Base-by-base conservation (phyloP, 371 early-diverging fungal genomes). In the Nosema granulosis region DNA sequence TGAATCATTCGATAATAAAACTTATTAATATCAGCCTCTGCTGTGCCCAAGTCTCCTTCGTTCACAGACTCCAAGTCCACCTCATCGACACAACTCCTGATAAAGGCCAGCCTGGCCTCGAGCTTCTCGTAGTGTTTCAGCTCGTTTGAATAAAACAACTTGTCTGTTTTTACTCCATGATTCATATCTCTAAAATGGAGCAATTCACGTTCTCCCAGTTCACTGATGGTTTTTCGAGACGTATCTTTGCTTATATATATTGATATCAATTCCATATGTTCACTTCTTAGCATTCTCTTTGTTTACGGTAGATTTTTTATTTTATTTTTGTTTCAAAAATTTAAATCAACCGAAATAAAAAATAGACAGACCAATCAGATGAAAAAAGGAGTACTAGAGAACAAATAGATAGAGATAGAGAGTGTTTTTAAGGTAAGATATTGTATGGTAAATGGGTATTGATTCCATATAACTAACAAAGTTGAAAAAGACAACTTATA, bases 171-270 rank as follows among this genome's bases (percentile, higher is more conserved):
- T 28, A 74, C 54, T 3, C 35, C 54, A 12, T 28, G 24, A 43
- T 75, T 73, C 22, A 78, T 50, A 51, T 78, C 69, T 26, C 12
- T 66, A 54, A 85, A 78, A 49, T 85, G 84, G 0, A 83, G 31
- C 13, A 84, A 67, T 11, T 78, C 79, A 13, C 65, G 37, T 12
- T 77, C 61, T 35, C 83, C 86, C 16, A 85, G 35, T 37, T 79
- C 79, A 29, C 78, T 77, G n/a, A 85, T 22, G 13, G 74, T 74
- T 28, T 74, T 61, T 66, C 80, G 68, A 18, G 75, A 57, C 3
- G 70, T 82, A 59, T 84, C 80, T 43, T 76, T 78, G 13, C 78
- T 76, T 51, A 85, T 71, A 74, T 84, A 85, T n/a, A 85, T 32
- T 4, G 69, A 26, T 4, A 84, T 62, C 52, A 73, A 63, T 38